phyloP scores from a whole-genome alignment of 495 filamentous ascomycete genomes.

The Niebla homalea region DNA sequence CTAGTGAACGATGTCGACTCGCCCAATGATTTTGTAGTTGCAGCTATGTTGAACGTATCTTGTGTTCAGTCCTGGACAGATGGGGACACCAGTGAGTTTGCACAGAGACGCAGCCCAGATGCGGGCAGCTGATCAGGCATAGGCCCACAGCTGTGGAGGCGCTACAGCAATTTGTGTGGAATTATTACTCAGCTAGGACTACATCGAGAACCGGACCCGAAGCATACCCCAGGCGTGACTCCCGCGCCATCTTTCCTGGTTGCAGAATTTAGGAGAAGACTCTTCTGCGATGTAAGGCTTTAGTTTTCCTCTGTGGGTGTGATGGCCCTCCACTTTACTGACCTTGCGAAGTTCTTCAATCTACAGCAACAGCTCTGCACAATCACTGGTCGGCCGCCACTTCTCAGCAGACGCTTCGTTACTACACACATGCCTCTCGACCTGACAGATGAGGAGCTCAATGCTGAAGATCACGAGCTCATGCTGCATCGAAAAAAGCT shows the following conservation, averaged over 20 bases:
- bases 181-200: conserved; percentile 41
- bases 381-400: conserved; percentile 44
- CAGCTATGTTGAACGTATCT: conserved; percentile 30
- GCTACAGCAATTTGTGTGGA: conserved; percentile 3
- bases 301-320: too few relatives aligned
- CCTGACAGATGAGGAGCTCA: conserved; percentile 37
- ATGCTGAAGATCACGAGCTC: conserved; percentile 33
- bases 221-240: conserved; percentile 15
- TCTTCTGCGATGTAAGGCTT: conserved; percentile 33
- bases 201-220: conserved; percentile 35
- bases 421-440: conserved; percentile 44
- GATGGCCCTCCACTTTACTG: too few relatives aligned
- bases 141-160: conserved; percentile 41
- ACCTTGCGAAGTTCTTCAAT: conserved; percentile 20
- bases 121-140: background rate
- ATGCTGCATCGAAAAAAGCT: conserved; percentile 30
- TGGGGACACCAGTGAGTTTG: conserved; percentile 38
- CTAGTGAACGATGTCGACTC: conserved; percentile 34
- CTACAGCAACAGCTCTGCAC: conserved; percentile 39
- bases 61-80: conserved; percentile 32
- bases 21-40: conserved; percentile 36
- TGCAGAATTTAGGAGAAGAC: conserved; percentile 33
- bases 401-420: conserved; percentile 41
- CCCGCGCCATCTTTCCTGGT: conserved; percentile 36
- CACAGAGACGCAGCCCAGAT: background rate